Conservation (phyloP, 2,329 filamentous ascomycete genomes). For the Aspergillus unguis region DNA sequence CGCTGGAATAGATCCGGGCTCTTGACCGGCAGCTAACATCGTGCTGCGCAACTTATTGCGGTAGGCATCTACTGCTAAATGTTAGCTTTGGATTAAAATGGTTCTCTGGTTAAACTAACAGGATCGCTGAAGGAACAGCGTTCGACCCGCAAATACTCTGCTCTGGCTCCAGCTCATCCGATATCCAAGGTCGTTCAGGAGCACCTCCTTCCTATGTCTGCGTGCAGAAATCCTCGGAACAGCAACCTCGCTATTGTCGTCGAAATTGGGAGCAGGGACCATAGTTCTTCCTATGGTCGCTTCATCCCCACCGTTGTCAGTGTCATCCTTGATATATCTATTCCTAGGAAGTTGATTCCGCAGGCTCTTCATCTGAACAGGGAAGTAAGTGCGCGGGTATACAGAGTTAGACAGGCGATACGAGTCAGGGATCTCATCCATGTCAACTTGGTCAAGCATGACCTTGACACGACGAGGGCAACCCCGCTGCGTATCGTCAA, state of each 20-base stretch:
- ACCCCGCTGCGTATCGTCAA: conserved; percentile 81
- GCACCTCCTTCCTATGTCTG: conserved; percentile 76
- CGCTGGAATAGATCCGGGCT: conserved; percentile 68
- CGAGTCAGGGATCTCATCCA: conserved; percentile 92
- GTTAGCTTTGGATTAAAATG: not conserved
- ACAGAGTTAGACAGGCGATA: conserved; percentile 89
- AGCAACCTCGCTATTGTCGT: conserved; percentile 72
- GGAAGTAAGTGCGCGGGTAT: conserved; percentile 87
- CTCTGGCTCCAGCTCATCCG: conserved; percentile 97
- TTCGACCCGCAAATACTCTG: conserved; percentile 80
- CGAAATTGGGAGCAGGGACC: conserved; percentile 59
- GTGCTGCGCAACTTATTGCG: conserved; percentile 84
- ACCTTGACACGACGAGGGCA: conserved; percentile 83
- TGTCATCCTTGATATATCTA: conserved; percentile 69
- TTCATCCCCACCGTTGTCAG: conserved; percentile 37
- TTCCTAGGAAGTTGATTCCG: conserved; percentile 72
- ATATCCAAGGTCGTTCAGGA: conserved; percentile 88
- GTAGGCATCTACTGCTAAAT: conserved; percentile 75
- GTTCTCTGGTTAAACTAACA: conserved; percentile 57
- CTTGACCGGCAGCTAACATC: conserved; percentile 74
- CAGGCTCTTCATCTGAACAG: conserved; percentile 85
- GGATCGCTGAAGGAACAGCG: conserved; percentile 85
- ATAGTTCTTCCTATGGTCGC: conserved; percentile 44
- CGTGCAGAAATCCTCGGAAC: conserved; percentile 70
- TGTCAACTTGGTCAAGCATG: conserved; percentile 88